Percentiles rank a stretch among this genome's conserved stretches.
Conservation (phyloP, 495 filamentous ascomycete species). For the Astrothelium subdiscretum region DNA sequence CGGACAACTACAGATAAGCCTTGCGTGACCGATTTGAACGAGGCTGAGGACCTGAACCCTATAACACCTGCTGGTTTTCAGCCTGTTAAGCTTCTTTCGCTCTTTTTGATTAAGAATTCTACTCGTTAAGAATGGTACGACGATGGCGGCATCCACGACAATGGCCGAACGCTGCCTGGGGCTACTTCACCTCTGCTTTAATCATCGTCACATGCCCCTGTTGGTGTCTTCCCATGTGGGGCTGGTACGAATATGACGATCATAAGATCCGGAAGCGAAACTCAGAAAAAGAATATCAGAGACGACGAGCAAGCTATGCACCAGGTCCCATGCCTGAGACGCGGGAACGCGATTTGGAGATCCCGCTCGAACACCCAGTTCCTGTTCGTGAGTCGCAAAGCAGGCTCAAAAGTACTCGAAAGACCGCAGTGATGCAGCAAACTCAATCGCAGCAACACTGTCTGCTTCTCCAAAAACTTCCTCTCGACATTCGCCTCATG, state of each 20-base stretch:
- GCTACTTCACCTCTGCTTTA: neutral
- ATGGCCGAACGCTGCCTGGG: neutral
- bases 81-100: neutral
- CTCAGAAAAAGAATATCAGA: neutral
- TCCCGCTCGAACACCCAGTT: neutral
- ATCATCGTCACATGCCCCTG: neutral
- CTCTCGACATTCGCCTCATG: slow-evolving; percentile 16
- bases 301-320: slow-evolving; percentile 1
- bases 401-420: neutral
- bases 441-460: slow-evolving; percentile 6
- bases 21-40: neutral
- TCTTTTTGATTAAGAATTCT: neutral
- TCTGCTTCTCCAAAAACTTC: slow-evolving; percentile 10
- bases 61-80: neutral
- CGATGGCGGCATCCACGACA: neutral
- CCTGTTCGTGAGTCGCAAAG: neutral
- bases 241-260: neutral
- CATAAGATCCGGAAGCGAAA: neutral
- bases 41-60: neutral
- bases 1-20: neutral
- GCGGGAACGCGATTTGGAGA: neutral
- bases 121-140: neutral
- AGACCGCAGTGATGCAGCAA: neutral
- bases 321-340: neutral
- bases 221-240: neutral